Evolutionary conservation across 768 basidiomycete genomes (phyloP).

Genomic region (Tephrocybe sp.): DNA sequence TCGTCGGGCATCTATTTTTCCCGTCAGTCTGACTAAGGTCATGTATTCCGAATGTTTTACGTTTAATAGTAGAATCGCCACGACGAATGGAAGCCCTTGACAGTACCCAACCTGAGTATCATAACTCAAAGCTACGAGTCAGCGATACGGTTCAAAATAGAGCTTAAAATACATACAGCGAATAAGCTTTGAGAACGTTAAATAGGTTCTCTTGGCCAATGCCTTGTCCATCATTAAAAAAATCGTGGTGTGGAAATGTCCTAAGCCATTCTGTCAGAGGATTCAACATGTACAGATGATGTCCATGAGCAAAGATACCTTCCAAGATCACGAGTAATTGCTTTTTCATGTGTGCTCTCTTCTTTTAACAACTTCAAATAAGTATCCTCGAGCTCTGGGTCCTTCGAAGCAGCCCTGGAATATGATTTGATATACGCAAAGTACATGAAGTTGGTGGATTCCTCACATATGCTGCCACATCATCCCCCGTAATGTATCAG

Average conservation of each 20-base stretch:
- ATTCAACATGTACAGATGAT: too few relatives aligned
- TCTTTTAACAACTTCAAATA: conserved; percentile 84
- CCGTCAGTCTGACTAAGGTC: conserved; percentile 8
- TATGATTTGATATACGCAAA: conserved; percentile 10
- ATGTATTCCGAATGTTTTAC: conserved; percentile 40
- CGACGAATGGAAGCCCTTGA: conserved; percentile 95
- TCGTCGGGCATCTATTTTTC: conserved; percentile 92
- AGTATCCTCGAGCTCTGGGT: conserved; percentile 74
- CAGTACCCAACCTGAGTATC: conserved; percentile 96
- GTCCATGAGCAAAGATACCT: too few relatives aligned
- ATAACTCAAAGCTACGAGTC: conserved; percentile 51
- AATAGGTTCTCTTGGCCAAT: conserved; percentile 97
- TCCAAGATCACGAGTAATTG: conserved; percentile 89
- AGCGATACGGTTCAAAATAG: conserved; percentile 4
- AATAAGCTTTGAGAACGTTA: conserved; percentile 97
- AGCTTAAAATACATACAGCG: conserved; percentile 53
- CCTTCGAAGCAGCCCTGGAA: conserved; percentile 88
- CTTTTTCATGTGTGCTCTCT: conserved; percentile 86
- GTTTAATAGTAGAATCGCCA: conserved; percentile 88
- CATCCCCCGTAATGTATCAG: conserved; percentile 84
- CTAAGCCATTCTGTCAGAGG: conserved; percentile 32
- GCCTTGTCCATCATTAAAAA: conserved; percentile 92
- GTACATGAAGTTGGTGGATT: conserved; percentile 1
- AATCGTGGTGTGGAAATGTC: conserved; percentile 96
- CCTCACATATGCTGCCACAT: conserved; percentile 92